These are phyloP conservation scores for Penicillium sp. DNA, from an alignment of 2,329 filamentous ascomycete species.

Conservation along the genomic window DNA sequence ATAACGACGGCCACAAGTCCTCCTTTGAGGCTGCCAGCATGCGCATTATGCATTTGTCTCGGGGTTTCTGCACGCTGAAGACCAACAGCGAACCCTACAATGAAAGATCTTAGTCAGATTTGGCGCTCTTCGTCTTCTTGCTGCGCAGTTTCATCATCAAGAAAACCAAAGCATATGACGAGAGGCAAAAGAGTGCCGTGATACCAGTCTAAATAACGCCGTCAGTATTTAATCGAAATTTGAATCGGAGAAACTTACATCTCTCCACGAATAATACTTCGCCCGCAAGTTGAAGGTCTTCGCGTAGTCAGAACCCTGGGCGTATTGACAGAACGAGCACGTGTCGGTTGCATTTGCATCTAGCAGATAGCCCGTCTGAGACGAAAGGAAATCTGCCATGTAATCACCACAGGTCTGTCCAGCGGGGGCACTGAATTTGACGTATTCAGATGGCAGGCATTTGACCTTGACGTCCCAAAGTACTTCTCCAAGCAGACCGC, in stretches of 20 bases:
- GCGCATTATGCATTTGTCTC: not conserved
- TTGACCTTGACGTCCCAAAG: constrained; percentile 39
- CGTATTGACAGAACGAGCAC: constrained; percentile 32
- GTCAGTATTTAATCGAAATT: constrained; percentile 1
- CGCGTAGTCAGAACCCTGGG: constrained; percentile 32
- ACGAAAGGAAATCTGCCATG: constrained; percentile 29
- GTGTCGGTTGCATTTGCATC: constrained; percentile 24
- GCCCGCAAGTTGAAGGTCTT: constrained; percentile 31
- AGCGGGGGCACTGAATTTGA: constrained; percentile 25
- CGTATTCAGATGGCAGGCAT: constrained; percentile 32
- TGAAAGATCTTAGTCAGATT: constrained; percentile 22
- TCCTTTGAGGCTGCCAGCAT: not conserved
- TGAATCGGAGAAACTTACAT: constrained; percentile 23
- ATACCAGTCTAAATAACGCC: constrained; percentile 32
- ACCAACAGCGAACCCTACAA: not conserved
- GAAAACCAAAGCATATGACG: constrained; percentile 43
- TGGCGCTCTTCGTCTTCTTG: constrained; percentile 46
- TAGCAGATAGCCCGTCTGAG: constrained; percentile 28
- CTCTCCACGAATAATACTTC: constrained; percentile 37
- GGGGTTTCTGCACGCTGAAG: not conserved
- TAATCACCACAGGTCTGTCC: constrained; percentile 34
- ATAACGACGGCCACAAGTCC: not conserved
- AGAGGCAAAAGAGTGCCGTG: constrained; percentile 42
- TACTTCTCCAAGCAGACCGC: constrained; percentile 35
- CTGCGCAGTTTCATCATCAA: constrained; percentile 48